Evolutionary conservation across 2,329 filamentous ascomycete species (phyloP).

Genomic region (Neonectria faginata): DNA sequence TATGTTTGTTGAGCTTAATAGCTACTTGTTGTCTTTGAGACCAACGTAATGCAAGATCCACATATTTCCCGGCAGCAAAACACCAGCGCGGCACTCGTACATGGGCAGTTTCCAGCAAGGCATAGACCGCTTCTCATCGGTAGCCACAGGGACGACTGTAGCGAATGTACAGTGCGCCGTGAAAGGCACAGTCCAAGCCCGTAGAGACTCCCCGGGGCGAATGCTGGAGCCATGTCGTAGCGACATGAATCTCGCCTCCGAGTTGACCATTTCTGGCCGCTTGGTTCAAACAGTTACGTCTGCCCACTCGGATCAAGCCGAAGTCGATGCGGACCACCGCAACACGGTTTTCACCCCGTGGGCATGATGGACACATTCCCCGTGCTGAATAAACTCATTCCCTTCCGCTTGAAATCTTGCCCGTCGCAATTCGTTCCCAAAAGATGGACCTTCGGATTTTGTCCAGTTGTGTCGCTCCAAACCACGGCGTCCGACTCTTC

Average conservation of each 20-base stretch:
- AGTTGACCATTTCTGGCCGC: conserved; percentile 46
- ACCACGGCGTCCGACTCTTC: conserved; percentile 31
- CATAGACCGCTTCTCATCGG: conserved; percentile 17
- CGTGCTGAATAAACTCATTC: conserved; percentile 36
- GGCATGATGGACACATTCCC: conserved; percentile 38
- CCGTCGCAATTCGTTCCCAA: conserved; percentile 33
- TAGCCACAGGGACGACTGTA: conserved; percentile 26
- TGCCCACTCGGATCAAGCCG: conserved; percentile 38
- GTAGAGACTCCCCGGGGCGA: conserved; percentile 35
- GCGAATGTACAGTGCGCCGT: conserved; percentile 39
- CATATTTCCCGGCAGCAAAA: conserved; percentile 32
- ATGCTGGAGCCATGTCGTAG: conserved; percentile 31
- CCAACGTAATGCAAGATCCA: conserved; percentile 41
- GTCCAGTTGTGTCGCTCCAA: conserved; percentile 39
- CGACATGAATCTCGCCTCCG: conserved; percentile 33
- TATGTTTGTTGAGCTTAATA: conserved; percentile 34
- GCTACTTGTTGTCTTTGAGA: conserved; percentile 37
- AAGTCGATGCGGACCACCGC: conserved; percentile 37
- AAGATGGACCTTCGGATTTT: conserved; percentile 26
- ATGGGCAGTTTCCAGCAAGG: conserved; percentile 32
- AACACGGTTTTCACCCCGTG: conserved; percentile 49
- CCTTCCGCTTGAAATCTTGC: conserved; percentile 31
- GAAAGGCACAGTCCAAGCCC: conserved; percentile 28
- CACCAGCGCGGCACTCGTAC: conserved; percentile 29
- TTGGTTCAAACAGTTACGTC: conserved; percentile 45